Conservation (phyloP, 176 grass and related monocot genomes). For the Neostapfia colusana region DNA sequence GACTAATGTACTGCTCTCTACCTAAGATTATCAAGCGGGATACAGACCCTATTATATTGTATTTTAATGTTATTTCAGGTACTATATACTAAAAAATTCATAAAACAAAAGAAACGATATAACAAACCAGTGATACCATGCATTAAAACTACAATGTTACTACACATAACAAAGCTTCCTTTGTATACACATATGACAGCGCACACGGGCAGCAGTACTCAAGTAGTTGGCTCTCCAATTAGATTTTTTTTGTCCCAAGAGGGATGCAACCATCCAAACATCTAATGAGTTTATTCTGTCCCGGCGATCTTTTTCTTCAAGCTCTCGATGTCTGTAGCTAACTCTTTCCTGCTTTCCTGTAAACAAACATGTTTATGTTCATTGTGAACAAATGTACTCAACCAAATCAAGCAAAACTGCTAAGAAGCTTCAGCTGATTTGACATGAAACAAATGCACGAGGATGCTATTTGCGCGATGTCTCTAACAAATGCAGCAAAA, state of each 20-base stretch:
- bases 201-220: slow-evolving; percentile 25
- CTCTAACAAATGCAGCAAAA: background rate
- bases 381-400: background rate
- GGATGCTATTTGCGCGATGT: background rate
- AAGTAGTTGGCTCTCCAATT: slow-evolving; percentile 26
- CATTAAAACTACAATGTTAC: slow-evolving; percentile 29
- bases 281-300: slow-evolving; percentile 51
- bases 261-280: slow-evolving; percentile 4
- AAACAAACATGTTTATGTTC: background rate
- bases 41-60: background rate
- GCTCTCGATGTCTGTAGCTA: slow-evolving; percentile 68
- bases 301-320: slow-evolving; percentile 94
- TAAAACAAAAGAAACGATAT: background rate
- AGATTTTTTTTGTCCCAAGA: slow-evolving; percentile 6
- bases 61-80: background rate
- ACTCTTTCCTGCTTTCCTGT: slow-evolving; percentile 86
- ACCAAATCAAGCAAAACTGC: background rate
- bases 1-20: no score
- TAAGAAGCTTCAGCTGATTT: background rate
- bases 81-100: background rate
- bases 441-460: background rate
- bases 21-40: background rate
- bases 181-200: slow-evolving; percentile 27
- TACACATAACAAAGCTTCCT: slow-evolving; percentile 27
- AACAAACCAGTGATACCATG: background rate